phyloP scores from a whole-genome alignment of 257 asterid genomes.

The Plectranthus barbatus region DNA sequence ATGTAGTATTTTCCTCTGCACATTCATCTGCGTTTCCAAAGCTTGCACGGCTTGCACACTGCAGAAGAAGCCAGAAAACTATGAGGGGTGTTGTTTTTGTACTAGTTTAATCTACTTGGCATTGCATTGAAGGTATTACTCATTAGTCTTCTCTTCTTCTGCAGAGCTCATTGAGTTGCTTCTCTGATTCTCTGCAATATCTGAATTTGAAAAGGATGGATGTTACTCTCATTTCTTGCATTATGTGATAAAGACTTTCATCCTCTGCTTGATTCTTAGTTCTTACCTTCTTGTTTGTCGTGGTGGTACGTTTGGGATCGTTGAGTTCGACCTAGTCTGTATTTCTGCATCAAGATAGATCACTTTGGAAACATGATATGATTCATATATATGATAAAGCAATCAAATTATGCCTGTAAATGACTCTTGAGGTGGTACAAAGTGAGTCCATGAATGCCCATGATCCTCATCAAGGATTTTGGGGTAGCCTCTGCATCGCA shows the following conservation, averaged over 20 bases:
- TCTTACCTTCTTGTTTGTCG: constrained; percentile 39
- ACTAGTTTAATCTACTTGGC: neutral
- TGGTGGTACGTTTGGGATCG: constrained; percentile 35
- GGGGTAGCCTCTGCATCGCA: constrained; percentile 88
- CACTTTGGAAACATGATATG: neutral
- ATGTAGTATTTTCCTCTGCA: constrained; percentile 64
- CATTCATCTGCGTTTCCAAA: constrained; percentile 38
- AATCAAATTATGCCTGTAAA: constrained; percentile 49
- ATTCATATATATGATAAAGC: neutral
- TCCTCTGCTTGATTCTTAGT: no score
- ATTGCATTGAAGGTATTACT: constrained; percentile 32
- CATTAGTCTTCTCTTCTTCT: constrained; percentile 43
- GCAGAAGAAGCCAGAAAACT: constrained; percentile 26
- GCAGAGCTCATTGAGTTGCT: constrained; percentile 26
- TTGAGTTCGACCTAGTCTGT: constrained; percentile 68
- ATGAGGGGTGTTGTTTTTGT: no score
- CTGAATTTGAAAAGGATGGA: constrained; percentile 36
- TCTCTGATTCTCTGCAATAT: constrained; percentile 33
- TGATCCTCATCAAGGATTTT: constrained; percentile 85
- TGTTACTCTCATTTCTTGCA: no score
- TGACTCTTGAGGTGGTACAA: constrained; percentile 95
- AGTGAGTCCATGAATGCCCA: constrained; percentile 85
- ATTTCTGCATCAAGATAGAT: constrained; percentile 48
- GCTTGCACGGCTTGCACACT: constrained; percentile 29
- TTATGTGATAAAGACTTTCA: no score